Conservation (phyloP, 441 rosid genomes). For the Erysimum pusillum region DNA sequence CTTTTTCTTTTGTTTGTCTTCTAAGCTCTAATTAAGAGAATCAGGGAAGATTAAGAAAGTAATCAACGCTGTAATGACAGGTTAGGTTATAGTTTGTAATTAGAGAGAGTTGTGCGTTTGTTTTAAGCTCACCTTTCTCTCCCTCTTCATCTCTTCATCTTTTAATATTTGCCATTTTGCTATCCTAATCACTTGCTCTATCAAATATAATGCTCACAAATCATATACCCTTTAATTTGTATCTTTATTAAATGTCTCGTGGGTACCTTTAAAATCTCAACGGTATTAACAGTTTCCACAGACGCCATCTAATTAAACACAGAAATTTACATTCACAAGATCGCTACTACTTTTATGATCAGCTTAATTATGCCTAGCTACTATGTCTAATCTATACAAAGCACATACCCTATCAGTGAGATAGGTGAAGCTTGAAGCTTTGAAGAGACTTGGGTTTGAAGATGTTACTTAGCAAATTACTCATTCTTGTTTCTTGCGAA, state of each 20-base stretch:
- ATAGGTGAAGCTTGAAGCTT: slow-evolving; percentile 65
- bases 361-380: slow-evolving; percentile 2
- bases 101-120: slow-evolving; percentile 42
- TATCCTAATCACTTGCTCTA: slow-evolving; percentile 4
- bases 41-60: slow-evolving; percentile 27
- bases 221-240: not conserved
- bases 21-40: not conserved
- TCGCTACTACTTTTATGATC: not conserved
- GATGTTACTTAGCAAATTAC: slow-evolving; percentile 68
- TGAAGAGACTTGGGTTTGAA: slow-evolving; percentile 70
- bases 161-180: not conserved
- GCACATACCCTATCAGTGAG: slow-evolving; percentile 51
- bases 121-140: slow-evolving; percentile 36
- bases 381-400: slow-evolving; percentile 26
- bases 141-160: not conserved
- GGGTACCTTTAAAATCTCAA: not conserved
- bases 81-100: slow-evolving; percentile 44
- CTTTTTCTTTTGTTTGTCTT: not conserved
- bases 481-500: slow-evolving; percentile 63
- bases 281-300: too few relatives aligned
- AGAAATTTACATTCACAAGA: not conserved
- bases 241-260: not conserved
- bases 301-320: too few relatives aligned
- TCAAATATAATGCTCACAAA: not conserved
- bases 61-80: slow-evolving; percentile 36